A percentile compares a stretch with the other conserved stretches of the same genome.
Conservation (phyloP, 768 basidiomycete genomes). For the Tephrocybe sp. region DNA sequence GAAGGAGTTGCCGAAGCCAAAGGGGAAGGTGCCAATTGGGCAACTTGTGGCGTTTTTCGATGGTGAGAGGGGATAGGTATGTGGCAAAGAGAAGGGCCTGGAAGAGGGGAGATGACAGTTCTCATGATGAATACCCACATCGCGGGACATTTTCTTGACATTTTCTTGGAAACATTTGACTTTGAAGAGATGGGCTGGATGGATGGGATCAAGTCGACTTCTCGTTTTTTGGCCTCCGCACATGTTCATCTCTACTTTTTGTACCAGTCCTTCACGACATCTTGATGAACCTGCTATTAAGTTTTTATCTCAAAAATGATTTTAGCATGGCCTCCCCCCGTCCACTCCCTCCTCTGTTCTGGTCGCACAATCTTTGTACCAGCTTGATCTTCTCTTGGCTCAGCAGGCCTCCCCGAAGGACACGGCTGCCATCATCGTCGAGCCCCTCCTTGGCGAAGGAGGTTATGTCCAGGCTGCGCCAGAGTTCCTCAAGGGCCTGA, state of each 20-base stretch:
- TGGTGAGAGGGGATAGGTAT: constrained; percentile 32
- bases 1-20: constrained; percentile 41
- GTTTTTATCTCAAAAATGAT: too few relatives aligned
- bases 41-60: constrained; percentile 87
- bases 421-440: constrained; percentile 88
- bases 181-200: too few relatives aligned
- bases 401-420: constrained; percentile 84
- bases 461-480: constrained; percentile 89
- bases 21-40: constrained; percentile 63
- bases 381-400: constrained; percentile 69
- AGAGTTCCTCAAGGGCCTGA: constrained; percentile 74
- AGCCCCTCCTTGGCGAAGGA: constrained; percentile 93
- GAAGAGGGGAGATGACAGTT: too few relatives aligned
- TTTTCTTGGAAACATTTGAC: too few relatives aligned
- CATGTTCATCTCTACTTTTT: too few relatives aligned
- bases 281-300: too few relatives aligned
- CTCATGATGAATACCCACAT: too few relatives aligned
- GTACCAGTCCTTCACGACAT: too few relatives aligned
- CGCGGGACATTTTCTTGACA: too few relatives aligned
- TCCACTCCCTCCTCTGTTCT: constrained; percentile 56
- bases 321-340: constrained; percentile 53
- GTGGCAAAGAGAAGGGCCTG: not conserved
- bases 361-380: constrained; percentile 67
- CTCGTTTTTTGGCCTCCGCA: too few relatives aligned
- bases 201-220: too few relatives aligned